Evolutionary conservation across 208 protist genomes (phyloP).

Genomic region (Leishmania martiniquensis): DNA sequence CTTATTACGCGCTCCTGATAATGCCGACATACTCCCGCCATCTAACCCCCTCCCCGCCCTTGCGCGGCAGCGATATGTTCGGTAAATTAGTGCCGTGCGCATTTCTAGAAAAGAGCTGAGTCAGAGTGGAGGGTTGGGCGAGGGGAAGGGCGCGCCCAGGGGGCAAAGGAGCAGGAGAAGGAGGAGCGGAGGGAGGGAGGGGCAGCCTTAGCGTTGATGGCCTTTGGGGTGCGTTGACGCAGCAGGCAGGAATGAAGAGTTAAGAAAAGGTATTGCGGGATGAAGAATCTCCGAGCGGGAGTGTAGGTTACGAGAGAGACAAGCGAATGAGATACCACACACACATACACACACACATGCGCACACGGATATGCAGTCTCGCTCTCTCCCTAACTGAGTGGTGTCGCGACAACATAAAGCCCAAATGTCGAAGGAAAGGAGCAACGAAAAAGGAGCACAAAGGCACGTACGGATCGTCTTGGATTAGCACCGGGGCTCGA

Average conservation of each 20-base stretch:
- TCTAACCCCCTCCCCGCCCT: not conserved
- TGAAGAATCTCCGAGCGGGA: not conserved
- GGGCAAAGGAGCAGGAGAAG: not conserved
- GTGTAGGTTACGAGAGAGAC: not conserved
- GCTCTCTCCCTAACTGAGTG: not conserved
- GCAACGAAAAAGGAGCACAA: not conserved
- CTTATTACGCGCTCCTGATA: too few species aligned
- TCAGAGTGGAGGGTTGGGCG: not conserved
- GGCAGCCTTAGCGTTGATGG: not conserved
- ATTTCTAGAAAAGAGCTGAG: too few species aligned
- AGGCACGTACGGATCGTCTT: too few species aligned
- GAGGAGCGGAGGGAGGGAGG: not conserved
- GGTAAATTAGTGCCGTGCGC: too few species aligned
- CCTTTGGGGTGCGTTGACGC: not conserved
- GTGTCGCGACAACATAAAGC: not conserved
- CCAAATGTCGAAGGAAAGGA: not conserved
- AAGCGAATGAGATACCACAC: not conserved
- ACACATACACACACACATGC: too few species aligned
- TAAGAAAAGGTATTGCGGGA: not conserved
- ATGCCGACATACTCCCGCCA: too few species aligned
- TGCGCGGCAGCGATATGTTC: not conserved
- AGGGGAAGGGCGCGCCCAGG: not conserved
- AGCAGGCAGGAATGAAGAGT: not conserved
- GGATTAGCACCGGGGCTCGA: too few species aligned
- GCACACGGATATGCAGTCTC: too few species aligned